Percentiles rank a stretch among this genome's conserved stretches.
These are phyloP conservation scores for Coniophora puteana DNA, from an alignment of 1,284 basidiomycete genomes.

Conservation along the genomic window DNA sequence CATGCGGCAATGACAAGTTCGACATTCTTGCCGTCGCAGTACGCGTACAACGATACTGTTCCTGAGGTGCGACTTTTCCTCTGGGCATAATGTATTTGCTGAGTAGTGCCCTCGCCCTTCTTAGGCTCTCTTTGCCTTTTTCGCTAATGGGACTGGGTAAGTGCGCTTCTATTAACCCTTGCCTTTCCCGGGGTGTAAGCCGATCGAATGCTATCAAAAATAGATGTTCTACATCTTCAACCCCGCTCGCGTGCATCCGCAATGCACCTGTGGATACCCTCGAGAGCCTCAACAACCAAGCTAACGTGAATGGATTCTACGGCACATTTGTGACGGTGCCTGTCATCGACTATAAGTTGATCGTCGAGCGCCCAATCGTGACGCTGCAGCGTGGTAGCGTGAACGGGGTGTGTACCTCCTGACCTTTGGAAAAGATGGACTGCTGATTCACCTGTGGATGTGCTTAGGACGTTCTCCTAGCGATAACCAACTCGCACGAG, in stretches of 20 bases:
- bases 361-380: slow-evolving; percentile 7
- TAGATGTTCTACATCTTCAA: slow-evolving; percentile 13
- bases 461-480: slow-evolving; percentile 4
- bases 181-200: slow-evolving; percentile 7
- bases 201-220: neutral
- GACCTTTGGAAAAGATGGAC: neutral
- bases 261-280: neutral
- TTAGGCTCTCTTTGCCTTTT: slow-evolving; percentile 26
- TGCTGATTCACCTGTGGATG: neutral
- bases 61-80: slow-evolving; percentile 31
- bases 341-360: slow-evolving; percentile 7
- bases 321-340: slow-evolving; percentile 4
- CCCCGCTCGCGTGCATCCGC: slow-evolving; percentile 5
- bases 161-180: too few relatives aligned
- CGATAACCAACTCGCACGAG: slow-evolving; percentile 6
- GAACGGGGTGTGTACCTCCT: slow-evolving; percentile 1
- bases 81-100: slow-evolving; percentile 8
- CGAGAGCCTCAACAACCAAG: neutral
- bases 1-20: slow-evolving; percentile 40
- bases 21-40: slow-evolving; percentile 36
- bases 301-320: slow-evolving; percentile 1
- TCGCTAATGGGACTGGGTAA: slow-evolving; percentile 26
- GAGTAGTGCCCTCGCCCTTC: too few relatives aligned
- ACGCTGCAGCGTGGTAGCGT: neutral
- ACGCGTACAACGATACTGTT: too few relatives aligned